phyloP scores from a whole-genome alignment of 192 early-diverging fungal species.

The Coemansia sp. region DNA sequence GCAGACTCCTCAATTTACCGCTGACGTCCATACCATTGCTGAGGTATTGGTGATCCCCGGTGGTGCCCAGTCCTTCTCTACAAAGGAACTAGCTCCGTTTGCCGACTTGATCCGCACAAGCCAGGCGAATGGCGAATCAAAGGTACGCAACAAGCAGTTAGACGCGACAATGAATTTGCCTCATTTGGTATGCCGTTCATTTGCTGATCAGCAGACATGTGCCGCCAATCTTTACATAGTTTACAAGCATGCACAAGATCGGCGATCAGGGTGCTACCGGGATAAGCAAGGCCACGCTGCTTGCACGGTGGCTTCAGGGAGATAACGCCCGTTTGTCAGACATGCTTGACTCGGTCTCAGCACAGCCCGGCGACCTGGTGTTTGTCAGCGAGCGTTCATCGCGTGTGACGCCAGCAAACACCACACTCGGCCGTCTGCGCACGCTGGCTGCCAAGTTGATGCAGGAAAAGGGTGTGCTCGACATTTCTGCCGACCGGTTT shows the following conservation, averaged over 20 bases:
- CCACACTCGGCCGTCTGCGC: constrained; percentile 63
- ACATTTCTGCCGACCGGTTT: constrained; percentile 51
- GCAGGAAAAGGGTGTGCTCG: constrained; percentile 53
- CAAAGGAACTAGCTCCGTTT: constrained; percentile 33
- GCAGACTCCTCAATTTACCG: constrained; percentile 20
- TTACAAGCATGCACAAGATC: constrained; percentile 49
- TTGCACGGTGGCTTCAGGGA: constrained; percentile 30
- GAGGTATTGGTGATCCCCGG: constrained; percentile 39
- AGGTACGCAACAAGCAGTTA: constrained; percentile 20
- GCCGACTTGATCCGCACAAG: constrained; percentile 26
- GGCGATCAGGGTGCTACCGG: constrained; percentile 21
- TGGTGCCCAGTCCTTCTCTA: constrained; percentile 24
- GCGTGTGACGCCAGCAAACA: constrained; percentile 53
- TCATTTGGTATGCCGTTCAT: too few species aligned
- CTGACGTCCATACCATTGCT: constrained; percentile 18
- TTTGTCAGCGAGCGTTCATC: constrained; percentile 47
- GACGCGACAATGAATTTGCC: background rate
- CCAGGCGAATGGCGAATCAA: constrained; percentile 42
- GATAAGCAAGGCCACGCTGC: constrained; percentile 28
- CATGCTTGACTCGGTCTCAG: constrained; percentile 16
- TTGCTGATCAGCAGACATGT: too few species aligned
- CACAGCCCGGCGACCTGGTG: constrained; percentile 33
- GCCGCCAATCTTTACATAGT: constrained; percentile 4
- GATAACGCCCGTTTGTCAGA: background rate
- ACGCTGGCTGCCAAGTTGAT: constrained; percentile 56